Conservation (phyloP, 805 yeast species). For the Candida incommunis region DNA sequence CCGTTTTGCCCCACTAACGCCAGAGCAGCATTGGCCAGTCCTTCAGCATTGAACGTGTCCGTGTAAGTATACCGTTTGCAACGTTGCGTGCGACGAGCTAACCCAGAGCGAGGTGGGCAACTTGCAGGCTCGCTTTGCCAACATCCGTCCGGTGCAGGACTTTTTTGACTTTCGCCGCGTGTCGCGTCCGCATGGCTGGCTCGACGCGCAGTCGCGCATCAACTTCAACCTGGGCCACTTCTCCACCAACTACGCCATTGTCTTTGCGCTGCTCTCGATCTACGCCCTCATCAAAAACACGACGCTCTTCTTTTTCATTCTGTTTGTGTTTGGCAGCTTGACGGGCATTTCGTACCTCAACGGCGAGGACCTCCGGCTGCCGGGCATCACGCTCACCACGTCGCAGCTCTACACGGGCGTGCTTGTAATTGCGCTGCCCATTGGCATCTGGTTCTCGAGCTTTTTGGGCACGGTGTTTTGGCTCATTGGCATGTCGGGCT, state of each 20-base stretch:
- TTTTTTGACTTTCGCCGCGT: constrained; percentile 83
- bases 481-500: constrained; percentile 78
- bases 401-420: constrained; percentile 77
- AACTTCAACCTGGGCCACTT: constrained; percentile 76
- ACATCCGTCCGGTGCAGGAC: constrained; percentile 81
- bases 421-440: constrained; percentile 60
- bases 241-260: constrained; percentile 69
- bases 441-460: constrained; percentile 76
- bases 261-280: constrained; percentile 57
- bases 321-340: constrained; percentile 59
- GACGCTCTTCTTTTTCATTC: constrained; percentile 69
- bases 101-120: constrained; percentile 9
- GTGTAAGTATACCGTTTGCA: neutral
- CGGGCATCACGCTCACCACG: constrained; percentile 53
- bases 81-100: constrained; percentile 17
- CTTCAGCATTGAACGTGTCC: neutral
- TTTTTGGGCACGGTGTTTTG: constrained; percentile 84
- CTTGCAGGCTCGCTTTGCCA: constrained; percentile 49
- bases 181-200: constrained; percentile 80
- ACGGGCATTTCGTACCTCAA: constrained; percentile 63
- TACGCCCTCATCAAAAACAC: constrained; percentile 82
- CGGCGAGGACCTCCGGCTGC: constrained; percentile 69
- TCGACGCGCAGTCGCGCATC: constrained; percentile 81
- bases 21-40: neutral
- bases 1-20: neutral